Conservation (phyloP, 1,139 yeast species). For the Pneumocystis sp. region DNA sequence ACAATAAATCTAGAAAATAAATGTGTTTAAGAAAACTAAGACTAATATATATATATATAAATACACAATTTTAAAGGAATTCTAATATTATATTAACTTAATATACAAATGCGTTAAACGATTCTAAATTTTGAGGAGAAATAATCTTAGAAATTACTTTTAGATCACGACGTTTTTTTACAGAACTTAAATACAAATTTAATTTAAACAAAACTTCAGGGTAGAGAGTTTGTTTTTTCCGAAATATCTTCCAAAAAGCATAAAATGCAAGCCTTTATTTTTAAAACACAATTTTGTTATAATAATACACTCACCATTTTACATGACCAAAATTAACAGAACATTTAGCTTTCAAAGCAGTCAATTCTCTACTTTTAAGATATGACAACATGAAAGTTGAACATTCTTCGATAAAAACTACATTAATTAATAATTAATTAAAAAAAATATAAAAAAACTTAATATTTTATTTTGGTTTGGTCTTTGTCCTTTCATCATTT, state of each 20-base stretch:
- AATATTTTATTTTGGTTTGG: background rate
- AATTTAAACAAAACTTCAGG: background rate
- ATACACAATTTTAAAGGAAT: background rate
- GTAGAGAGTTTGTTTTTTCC: background rate
- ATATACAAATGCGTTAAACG: background rate
- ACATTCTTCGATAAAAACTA: background rate
- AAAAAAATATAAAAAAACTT: background rate
- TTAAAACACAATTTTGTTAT: background rate
- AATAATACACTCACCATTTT: background rate
- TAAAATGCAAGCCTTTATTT: background rate
- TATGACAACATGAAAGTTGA: background rate
- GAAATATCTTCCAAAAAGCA: background rate
- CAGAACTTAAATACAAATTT: background rate
- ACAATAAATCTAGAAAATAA: background rate
- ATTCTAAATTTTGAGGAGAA: background rate
- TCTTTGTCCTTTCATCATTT: background rate
- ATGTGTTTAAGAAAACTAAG: background rate
- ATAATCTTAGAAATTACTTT: background rate
- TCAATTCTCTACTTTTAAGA: background rate
- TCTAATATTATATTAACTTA: background rate
- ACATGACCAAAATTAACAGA: background rate
- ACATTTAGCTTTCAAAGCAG: background rate
- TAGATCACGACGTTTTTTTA: background rate
- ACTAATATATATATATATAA: background rate
- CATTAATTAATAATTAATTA: background rate